These are phyloP conservation scores for Colletotrichum limetticola DNA, from an alignment of 2,329 filamentous ascomycete species.

Conservation along the genomic window DNA sequence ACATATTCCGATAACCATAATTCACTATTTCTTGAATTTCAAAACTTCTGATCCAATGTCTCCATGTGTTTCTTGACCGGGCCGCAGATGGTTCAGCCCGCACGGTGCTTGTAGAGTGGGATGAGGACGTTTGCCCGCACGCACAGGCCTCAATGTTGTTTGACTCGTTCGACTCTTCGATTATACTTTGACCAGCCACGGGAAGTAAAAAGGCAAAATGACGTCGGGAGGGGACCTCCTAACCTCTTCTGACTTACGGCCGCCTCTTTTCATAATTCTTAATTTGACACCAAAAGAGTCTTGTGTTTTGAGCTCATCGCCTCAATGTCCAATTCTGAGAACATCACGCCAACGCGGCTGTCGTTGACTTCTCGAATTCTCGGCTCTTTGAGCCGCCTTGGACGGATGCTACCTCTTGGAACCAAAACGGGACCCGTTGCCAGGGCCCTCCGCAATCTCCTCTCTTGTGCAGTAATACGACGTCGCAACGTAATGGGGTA, in stretches of 20 bases:
- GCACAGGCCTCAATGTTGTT: neutral
- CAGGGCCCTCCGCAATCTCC: neutral
- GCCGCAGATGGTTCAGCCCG: too few species aligned
- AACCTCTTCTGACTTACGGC: too few species aligned
- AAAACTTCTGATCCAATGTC: too few species aligned
- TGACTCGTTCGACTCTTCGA: neutral
- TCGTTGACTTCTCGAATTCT: neutral
- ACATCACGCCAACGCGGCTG: neutral
- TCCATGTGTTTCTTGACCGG: too few species aligned
- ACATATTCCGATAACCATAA: neutral
- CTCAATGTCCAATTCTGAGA: too few species aligned
- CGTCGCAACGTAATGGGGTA: neutral
- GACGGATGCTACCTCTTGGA: neutral
- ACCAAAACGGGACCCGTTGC: neutral
- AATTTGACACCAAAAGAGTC: too few species aligned
- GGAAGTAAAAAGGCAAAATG: neutral
- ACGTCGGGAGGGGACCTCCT: too few species aligned
- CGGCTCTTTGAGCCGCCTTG: neutral
- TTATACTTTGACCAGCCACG: neutral
- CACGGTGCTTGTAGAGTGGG: too few species aligned
- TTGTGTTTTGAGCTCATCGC: neutral
- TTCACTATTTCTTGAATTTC: neutral
- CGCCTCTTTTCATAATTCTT: too few species aligned
- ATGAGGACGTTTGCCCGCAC: neutral
- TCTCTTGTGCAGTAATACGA: neutral